These are phyloP conservation scores for Gentiana straminea DNA, from an alignment of 257 asterid genomes.

Conservation along the genomic window DNA sequence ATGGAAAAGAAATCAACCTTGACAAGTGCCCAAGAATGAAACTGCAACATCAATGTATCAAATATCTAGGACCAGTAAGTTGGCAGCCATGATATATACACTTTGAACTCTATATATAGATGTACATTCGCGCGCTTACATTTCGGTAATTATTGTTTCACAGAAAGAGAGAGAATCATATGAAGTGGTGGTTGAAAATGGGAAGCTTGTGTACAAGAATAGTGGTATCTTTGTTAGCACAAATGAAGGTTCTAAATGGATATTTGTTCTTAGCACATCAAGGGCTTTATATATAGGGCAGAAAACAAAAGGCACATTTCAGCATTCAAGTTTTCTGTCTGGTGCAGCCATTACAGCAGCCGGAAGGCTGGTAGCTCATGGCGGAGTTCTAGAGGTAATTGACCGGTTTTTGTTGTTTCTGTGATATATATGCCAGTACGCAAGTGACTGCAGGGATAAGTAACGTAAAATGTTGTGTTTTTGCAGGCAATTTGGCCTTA, in stretches of 20 bases:
- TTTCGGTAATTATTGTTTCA: not conserved
- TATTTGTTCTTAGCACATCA: slow-evolving; percentile 82
- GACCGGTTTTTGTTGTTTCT: not conserved
- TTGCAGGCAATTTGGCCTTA: slow-evolving; percentile 89
- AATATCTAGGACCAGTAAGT: slow-evolving; percentile 87
- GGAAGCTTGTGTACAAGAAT: slow-evolving; percentile 58
- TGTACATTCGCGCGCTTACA: not conserved
- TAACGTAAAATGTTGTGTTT: slow-evolving; percentile 2
- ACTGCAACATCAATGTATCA: slow-evolving; percentile 75
- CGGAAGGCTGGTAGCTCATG: slow-evolving; percentile 73
- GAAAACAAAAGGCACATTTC: slow-evolving; percentile 73
- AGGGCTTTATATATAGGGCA: slow-evolving; percentile 67
- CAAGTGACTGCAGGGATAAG: not conserved
- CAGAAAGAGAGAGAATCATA: slow-evolving; percentile 78
- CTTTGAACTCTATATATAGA: too few species aligned
- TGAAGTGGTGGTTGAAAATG: slow-evolving; percentile 56
- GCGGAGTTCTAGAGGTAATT: slow-evolving; percentile 70
- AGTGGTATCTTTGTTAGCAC: slow-evolving; percentile 56
- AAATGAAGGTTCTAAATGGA: slow-evolving; percentile 76
- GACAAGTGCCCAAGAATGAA: slow-evolving; percentile 68
- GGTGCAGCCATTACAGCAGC: slow-evolving; percentile 97
- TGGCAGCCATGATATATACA: not conserved
- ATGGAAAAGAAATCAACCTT: slow-evolving; percentile 76
- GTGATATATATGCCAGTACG: too few species aligned
- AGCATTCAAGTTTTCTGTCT: slow-evolving; percentile 87